Percentiles rank a stretch among this genome's conserved stretches.
phyloP scores from a whole-genome alignment of 768 basidiomycete species.

The Termitomyces bulborhizus region DNA sequence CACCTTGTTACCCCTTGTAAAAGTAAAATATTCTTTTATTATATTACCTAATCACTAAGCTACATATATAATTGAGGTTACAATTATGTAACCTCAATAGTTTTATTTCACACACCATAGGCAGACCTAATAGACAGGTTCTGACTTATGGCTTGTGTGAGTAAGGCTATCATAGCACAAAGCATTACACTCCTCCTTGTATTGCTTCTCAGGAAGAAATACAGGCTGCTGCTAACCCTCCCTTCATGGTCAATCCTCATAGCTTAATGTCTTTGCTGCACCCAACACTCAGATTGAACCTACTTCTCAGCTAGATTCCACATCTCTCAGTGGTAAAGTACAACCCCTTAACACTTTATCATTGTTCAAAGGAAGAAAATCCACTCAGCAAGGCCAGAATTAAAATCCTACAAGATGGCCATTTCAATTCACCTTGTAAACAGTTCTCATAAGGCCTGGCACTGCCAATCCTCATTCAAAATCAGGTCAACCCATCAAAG shows the following conservation, averaged over 20 bases:
- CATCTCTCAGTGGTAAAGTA: not conserved
- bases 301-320: not conserved
- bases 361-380: slow-evolving; percentile 8
- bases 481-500: not conserved
- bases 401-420: slow-evolving; percentile 4
- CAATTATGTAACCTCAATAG: too few species aligned
- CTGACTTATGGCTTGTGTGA: too few species aligned
- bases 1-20: too few species aligned
- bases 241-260: not conserved
- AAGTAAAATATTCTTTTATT: too few species aligned
- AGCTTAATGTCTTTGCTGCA: not conserved
- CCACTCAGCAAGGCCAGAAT: not conserved
- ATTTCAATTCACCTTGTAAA: not conserved
- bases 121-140: too few species aligned
- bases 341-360: slow-evolving; percentile 12
- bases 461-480: slow-evolving; percentile 22
- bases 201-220: not conserved
- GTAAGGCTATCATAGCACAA: too few species aligned
- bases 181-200: not conserved
- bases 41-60: too few species aligned
- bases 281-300: not conserved
- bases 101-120: too few species aligned
- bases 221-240: not conserved
- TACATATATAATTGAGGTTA: too few species aligned
- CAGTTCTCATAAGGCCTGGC: slow-evolving; percentile 16